A percentile compares a stretch with the other conserved stretches of the same genome.
Conservation (phyloP, 331 rosid genomes). For the Prunus yedoensis region DNA sequence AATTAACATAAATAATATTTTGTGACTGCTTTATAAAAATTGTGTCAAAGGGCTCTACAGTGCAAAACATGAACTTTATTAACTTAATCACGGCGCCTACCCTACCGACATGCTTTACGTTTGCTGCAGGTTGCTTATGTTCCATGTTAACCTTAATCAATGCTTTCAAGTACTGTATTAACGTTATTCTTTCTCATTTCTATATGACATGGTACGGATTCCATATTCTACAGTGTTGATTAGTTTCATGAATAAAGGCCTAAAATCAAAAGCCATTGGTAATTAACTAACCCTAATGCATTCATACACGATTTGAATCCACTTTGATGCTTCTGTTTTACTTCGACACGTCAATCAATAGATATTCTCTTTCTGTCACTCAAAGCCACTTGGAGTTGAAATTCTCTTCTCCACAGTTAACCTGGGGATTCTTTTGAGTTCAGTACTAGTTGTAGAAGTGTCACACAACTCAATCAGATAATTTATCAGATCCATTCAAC, state of each 20-base stretch:
- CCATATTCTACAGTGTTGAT: constrained; percentile 29
- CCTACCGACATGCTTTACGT: background rate
- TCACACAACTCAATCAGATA: constrained; percentile 22
- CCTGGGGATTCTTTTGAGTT: background rate
- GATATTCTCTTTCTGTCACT: constrained; percentile 38
- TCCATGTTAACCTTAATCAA: background rate
- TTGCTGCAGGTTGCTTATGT: background rate
- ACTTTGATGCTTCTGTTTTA: constrained; percentile 38
- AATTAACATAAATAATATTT: background rate
- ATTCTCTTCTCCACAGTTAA: constrained; percentile 1
- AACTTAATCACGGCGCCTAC: background rate
- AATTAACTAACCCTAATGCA: background rate
- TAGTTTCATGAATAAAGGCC: background rate
- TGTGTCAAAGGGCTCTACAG: no score
- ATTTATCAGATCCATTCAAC: constrained; percentile 27
- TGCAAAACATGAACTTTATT: background rate
- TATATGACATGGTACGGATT: constrained; percentile 22
- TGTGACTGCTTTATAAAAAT: background rate
- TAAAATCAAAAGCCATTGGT: background rate
- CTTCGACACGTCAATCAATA: constrained; percentile 29
- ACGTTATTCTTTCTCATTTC: background rate
- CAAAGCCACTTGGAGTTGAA: constrained; percentile 40
- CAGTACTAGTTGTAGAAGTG: background rate
- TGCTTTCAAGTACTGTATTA: background rate
- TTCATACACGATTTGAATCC: constrained; percentile 4